Conservation (phyloP, 2,329 filamentous ascomycete genomes). For the Aspergillus luchuensis region DNA sequence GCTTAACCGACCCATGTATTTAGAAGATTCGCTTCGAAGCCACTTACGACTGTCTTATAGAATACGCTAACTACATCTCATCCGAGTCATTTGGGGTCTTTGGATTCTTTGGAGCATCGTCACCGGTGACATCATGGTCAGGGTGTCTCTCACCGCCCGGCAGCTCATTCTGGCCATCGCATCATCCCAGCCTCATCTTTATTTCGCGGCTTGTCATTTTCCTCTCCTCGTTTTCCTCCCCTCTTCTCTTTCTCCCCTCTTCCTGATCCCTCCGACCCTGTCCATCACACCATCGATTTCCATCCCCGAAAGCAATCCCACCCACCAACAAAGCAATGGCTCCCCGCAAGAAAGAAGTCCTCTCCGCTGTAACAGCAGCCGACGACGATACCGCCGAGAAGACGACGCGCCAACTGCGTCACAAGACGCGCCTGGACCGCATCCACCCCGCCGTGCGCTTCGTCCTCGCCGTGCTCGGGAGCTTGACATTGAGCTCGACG, state of each 20-base stretch:
- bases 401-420: constrained; percentile 10
- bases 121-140: constrained; percentile 39
- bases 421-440: constrained; percentile 25
- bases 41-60: background rate
- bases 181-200: constrained; percentile 9
- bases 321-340: constrained; percentile 14
- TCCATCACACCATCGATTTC: background rate
- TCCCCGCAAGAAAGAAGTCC: constrained; percentile 27
- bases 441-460: constrained; percentile 46
- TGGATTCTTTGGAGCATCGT: background rate
- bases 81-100: too few species aligned
- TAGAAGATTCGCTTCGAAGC: background rate
- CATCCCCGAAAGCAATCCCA: background rate
- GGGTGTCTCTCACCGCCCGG: constrained; percentile 31
- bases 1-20: background rate
- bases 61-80: background rate
- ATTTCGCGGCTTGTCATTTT: background rate
- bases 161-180: constrained; percentile 16
- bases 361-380: constrained; percentile 16
- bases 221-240: background rate
- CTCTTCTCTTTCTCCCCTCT: background rate
- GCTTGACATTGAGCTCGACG: constrained; percentile 63
- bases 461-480: constrained; percentile 51
- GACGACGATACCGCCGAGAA: constrained; percentile 16
- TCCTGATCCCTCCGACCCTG: constrained; percentile 8